Base-by-base conservation (phyloP, 2,329 filamentous ascomycete genomes). In the Ophiocordyceps camponoti-rufipedis region DNA sequence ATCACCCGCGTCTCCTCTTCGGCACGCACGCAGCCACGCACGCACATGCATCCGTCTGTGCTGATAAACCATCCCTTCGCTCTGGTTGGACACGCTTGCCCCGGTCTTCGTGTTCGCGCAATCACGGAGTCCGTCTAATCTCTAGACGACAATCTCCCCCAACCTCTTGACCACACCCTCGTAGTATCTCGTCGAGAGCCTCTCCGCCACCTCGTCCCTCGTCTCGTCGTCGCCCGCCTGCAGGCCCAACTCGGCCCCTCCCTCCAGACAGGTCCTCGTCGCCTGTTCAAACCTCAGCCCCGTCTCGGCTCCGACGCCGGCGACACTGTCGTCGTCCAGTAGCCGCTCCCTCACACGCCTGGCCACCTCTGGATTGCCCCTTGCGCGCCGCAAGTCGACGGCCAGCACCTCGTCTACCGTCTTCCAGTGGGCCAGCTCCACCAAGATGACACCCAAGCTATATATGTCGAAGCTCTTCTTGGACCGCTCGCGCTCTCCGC, bases 341-440 rank as follows among this genome's bases (percentile, higher is more conserved):
- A 67, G 50, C 11, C 51, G 51, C 14, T 59, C 52, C 23, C 61
- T 56, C 0, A 68, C 62, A 8, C 52, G 56, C 19, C 59, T 55
- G 12, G 64, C 59, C 8, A 61, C 48, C n/a, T 62, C 63, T 5
- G 63, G 62, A 38, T 59, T 59, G 10, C 61, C 62, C 7, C 54
- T 56, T 28, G 54, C 49, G 49, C 52, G 53, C 50, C 55, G 52
- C 49, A 62, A 53, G 42, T 64, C 56, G 12, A 73, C 63, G 0
- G 47, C 50, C 5, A 72, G 47, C 4, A 72, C 60, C 13, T 52
- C 47, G 23, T 72, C 66, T 29, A 74, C 62, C 0, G 66, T 59
- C 41, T 58, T 55, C 70, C 71, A 74, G 48, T 69, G 66, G n/a
- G 69, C 71, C 5, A 75, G 62, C 52, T 76, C 72, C 3, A 73